Conservation (phyloP, 495 filamentous ascomycete genomes). For the Penicillium angulare region DNA sequence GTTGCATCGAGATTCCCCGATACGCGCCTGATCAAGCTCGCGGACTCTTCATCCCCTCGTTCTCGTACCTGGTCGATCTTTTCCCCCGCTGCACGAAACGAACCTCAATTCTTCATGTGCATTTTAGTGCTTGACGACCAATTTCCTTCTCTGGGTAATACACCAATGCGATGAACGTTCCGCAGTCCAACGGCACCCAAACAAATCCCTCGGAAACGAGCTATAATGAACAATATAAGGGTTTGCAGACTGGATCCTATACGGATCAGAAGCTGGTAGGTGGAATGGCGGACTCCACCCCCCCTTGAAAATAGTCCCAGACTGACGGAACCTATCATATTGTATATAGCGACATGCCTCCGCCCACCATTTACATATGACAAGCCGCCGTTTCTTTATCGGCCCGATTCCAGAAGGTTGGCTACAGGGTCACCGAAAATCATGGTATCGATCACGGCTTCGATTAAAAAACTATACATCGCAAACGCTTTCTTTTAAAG, state of each 20-base stretch:
- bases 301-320: background rate
- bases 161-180: constrained; percentile 32
- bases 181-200: constrained; percentile 13
- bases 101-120: constrained; percentile 8
- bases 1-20: constrained; percentile 16
- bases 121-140: background rate
- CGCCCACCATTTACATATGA: constrained; percentile 61
- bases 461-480: constrained; percentile 57
- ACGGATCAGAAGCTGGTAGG: constrained; percentile 56
- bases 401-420: constrained; percentile 68
- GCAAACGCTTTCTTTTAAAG: constrained; percentile 52
- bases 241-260: constrained; percentile 46
- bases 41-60: constrained; percentile 4
- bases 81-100: constrained; percentile 1
- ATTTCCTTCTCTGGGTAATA: constrained; percentile 3
- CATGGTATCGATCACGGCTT: constrained; percentile 59
- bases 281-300: constrained; percentile 3
- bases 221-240: constrained; percentile 30
- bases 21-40: too few relatives aligned
- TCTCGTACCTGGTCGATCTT: constrained; percentile 9
- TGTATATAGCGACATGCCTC: constrained; percentile 56
- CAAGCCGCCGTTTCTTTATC: constrained; percentile 63
- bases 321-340: constrained; percentile 6
- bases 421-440: constrained; percentile 62
- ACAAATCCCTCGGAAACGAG: constrained; percentile 16